These are phyloP conservation scores for Verticillium nonalfalfae DNA, from an alignment of 2,329 filamentous ascomycete genomes.

Conservation along the genomic window DNA sequence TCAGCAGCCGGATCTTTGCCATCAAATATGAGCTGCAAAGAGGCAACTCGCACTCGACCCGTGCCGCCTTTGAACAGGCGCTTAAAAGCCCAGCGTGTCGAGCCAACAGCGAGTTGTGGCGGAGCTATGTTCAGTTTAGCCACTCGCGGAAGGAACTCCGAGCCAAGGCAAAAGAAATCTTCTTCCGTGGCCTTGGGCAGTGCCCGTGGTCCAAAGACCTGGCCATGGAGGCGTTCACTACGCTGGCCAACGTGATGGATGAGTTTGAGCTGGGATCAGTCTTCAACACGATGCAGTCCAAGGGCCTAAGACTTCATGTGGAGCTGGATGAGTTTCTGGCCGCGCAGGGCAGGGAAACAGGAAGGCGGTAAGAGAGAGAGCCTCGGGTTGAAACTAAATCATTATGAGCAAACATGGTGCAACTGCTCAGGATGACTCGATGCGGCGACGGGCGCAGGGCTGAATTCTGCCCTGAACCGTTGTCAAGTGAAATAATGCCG, in stretches of 20 bases:
- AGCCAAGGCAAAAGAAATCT: slow-evolving; percentile 37
- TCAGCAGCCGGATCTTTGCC: slow-evolving; percentile 40
- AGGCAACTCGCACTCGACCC: slow-evolving; percentile 43
- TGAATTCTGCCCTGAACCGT: background rate
- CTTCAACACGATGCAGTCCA: slow-evolving; percentile 38
- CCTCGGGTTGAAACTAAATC: background rate
- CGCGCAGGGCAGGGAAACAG: slow-evolving; percentile 16
- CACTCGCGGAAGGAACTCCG: slow-evolving; percentile 27
- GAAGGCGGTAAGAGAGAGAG: background rate
- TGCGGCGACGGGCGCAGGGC: background rate
- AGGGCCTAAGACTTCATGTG: slow-evolving; percentile 43
- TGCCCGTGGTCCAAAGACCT: slow-evolving; percentile 44
- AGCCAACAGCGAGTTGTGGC: slow-evolving; percentile 39
- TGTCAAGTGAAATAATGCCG: background rate
- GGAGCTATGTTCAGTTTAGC: slow-evolving; percentile 43
- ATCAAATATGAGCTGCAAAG: slow-evolving; percentile 42
- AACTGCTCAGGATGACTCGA: background rate
- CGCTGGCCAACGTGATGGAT: slow-evolving; percentile 36
- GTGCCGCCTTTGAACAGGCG: slow-evolving; percentile 46
- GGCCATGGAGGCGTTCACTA: slow-evolving; percentile 44
- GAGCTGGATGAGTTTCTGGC: slow-evolving; percentile 44
- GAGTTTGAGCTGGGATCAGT: slow-evolving; percentile 41
- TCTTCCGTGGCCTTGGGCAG: slow-evolving; percentile 38
- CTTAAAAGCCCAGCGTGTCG: slow-evolving; percentile 31
- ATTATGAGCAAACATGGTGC: background rate